Percentiles rank a stretch among this genome's conserved stretches.
Conservation (phyloP, 2,329 filamentous ascomycete genomes). For the Arthroderma sp. region DNA sequence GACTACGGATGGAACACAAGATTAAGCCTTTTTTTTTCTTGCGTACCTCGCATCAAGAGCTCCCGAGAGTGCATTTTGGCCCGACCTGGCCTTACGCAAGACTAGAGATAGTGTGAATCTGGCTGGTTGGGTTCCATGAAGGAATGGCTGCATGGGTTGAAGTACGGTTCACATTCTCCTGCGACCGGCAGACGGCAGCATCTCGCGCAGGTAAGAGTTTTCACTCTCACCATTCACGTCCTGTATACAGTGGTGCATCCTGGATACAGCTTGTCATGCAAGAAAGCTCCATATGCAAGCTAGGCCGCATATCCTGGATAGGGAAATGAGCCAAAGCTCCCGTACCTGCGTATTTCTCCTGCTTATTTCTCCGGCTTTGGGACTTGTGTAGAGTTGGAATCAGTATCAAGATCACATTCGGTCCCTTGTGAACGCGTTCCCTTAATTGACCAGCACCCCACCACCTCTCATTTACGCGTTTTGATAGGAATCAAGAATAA, state of each 20-base stretch:
- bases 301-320: neutral
- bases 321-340: neutral
- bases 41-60: neutral
- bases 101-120: neutral
- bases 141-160: neutral
- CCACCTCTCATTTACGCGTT: neutral
- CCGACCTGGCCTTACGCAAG: neutral
- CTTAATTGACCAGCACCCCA: neutral
- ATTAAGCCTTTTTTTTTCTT: neutral
- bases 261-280: neutral
- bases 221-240: neutral
- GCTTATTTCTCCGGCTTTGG: neutral
- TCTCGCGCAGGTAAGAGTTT: conserved; percentile 1
- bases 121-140: neutral
- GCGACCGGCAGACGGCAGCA: neutral
- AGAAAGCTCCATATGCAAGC: neutral
- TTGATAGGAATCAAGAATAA: neutral
- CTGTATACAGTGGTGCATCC: neutral
- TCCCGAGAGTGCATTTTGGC: neutral
- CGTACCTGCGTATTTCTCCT: neutral
- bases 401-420: neutral
- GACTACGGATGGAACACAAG: neutral
- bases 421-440: neutral
- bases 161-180: neutral
- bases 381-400: neutral